phyloP scores from a whole-genome alignment of 306 rosid genomes.

The Delonix regia region DNA sequence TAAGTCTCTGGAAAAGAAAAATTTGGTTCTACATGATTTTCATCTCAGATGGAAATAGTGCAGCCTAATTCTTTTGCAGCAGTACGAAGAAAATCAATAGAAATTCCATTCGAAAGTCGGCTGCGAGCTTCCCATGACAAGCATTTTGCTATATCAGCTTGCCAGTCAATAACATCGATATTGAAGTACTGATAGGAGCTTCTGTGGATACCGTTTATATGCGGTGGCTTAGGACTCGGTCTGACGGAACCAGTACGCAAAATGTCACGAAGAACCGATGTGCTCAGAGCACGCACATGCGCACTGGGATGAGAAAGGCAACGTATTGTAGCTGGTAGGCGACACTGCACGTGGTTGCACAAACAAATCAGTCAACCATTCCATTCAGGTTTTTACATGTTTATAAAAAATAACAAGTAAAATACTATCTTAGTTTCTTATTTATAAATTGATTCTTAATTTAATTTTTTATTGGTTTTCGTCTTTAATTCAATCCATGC shows the following conservation, averaged over 20 bases:
- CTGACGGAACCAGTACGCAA: slow-evolving; percentile 54
- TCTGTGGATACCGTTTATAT: slow-evolving; percentile 45
- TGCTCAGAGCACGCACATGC: slow-evolving; percentile 72
- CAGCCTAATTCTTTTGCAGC: slow-evolving; percentile 80
- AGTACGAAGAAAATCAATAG: slow-evolving; percentile 58
- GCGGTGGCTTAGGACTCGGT: slow-evolving; percentile 43
- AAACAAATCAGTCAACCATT: slow-evolving; percentile 9
- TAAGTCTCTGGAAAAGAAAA: slow-evolving; percentile 14
- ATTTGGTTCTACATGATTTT: slow-evolving; percentile 14
- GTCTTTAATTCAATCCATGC: background rate
- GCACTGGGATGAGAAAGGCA: slow-evolving; percentile 89
- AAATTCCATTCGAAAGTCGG: slow-evolving; percentile 60
- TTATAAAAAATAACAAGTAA: background rate
- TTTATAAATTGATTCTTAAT: no score
- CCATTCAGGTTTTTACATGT: background rate
- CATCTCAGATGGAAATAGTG: slow-evolving; percentile 49
- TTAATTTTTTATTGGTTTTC: no score
- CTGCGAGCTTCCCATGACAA: slow-evolving; percentile 77
- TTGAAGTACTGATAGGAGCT: slow-evolving; percentile 53
- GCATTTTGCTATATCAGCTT: slow-evolving; percentile 62
- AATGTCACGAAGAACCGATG: slow-evolving; percentile 80
- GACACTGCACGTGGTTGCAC: slow-evolving; percentile 63
- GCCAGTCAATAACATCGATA: slow-evolving; percentile 59
- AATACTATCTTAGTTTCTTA: no score
- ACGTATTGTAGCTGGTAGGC: slow-evolving; percentile 70